Percentiles rank a stretch among this genome's conserved stretches.
phyloP scores from a whole-genome alignment of 2,329 filamentous ascomycete species.

The Didymellaceae sp. region DNA sequence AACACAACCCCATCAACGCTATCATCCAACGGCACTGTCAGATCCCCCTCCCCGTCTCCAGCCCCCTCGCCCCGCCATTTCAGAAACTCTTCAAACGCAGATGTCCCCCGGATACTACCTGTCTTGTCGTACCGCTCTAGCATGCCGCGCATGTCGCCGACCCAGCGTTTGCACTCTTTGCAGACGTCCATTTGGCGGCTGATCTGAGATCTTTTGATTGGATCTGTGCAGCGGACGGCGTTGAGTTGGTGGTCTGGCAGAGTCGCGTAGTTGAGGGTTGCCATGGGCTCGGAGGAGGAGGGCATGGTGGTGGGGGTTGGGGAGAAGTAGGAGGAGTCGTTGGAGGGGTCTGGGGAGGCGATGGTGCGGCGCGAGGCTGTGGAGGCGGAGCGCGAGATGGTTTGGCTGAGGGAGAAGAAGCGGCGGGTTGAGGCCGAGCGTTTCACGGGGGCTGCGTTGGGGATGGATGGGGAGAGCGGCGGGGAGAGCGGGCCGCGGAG shows the following conservation, averaged over 20 bases:
- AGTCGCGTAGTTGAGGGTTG: conserved; percentile 26
- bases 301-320: too few species aligned
- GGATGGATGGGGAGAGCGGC: conserved; percentile 26
- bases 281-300: neutral
- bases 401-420: conserved; percentile 34
- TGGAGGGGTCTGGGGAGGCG: conserved; percentile 20
- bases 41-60: conserved; percentile 25
- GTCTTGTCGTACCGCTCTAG: conserved; percentile 39
- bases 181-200: conserved; percentile 39
- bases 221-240: conserved; percentile 26
- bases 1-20: conserved; percentile 13
- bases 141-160: conserved; percentile 42
- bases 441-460: conserved; percentile 23
- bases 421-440: conserved; percentile 31
- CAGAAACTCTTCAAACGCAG: conserved; percentile 40
- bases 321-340: conserved; percentile 20
- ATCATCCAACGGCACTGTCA: conserved; percentile 31
- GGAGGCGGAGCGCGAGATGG: conserved; percentile 34
- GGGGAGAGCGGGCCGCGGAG: conserved; percentile 40
- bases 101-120: conserved; percentile 38
- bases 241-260: conserved; percentile 38
- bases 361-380: conserved; percentile 28
- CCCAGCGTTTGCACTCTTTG: conserved; percentile 35
- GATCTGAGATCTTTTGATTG: conserved; percentile 30
- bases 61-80: conserved; percentile 30